These are phyloP conservation scores for Colletotrichum camelliae DNA, from an alignment of 2,329 filamentous ascomycete genomes.

Conservation along the genomic window DNA sequence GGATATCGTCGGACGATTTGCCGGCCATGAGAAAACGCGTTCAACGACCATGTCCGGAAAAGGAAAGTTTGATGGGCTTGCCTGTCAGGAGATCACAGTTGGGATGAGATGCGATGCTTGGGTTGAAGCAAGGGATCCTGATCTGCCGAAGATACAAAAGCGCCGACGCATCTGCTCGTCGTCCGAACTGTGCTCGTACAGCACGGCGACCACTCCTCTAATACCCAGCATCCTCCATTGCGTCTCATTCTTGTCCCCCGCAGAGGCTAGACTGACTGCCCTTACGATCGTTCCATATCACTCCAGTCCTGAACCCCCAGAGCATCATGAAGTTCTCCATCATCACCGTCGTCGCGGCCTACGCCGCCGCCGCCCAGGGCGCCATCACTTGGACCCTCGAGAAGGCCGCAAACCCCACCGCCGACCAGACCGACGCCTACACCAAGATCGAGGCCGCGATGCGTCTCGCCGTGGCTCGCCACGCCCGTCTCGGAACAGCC, in stretches of 20 bases:
- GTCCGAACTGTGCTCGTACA: not conserved
- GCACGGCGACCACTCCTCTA: not conserved
- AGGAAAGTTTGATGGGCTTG: not conserved
- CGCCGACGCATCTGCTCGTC: not conserved
- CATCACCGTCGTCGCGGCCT: slow-evolving; percentile 30
- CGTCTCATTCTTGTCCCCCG: not conserved
- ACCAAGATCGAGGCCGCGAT: slow-evolving; percentile 46
- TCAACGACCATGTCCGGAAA: not conserved
- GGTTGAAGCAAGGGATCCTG: not conserved
- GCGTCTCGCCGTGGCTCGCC: slow-evolving; percentile 43
- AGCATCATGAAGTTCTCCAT: slow-evolving; percentile 28
- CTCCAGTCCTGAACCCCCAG: not conserved
- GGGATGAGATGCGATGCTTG: not conserved
- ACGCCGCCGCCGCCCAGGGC: slow-evolving; percentile 36
- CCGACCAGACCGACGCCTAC: slow-evolving; percentile 50
- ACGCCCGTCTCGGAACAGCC: slow-evolving; percentile 38
- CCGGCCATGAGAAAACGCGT: not conserved
- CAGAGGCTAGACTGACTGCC: not conserved
- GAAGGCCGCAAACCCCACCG: slow-evolving; percentile 41
- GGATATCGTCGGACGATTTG: not conserved
- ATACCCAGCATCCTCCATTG: not conserved
- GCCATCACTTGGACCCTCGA: slow-evolving; percentile 43
- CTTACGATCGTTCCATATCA: not conserved
- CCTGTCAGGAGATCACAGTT: not conserved
- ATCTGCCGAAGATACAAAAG: not conserved